Conservation (phyloP, 2,329 filamentous ascomycete genomes). For the Penicillium vulpinum region DNA sequence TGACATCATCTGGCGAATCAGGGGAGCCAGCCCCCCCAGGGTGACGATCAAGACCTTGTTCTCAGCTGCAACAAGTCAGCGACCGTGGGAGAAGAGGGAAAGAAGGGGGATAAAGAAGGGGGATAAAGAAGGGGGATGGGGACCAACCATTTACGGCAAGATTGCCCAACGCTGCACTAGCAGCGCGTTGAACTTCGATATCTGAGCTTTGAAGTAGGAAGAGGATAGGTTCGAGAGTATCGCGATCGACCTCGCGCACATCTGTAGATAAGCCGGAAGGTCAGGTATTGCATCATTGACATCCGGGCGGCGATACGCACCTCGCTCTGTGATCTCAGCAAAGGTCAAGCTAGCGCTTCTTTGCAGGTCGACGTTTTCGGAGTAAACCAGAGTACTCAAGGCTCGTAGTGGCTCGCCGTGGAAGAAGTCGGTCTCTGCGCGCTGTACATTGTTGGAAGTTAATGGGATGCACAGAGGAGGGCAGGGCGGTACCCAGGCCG, state of each 20-base stretch:
- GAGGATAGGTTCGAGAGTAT: slow-evolving; percentile 93
- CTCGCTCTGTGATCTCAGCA: slow-evolving; percentile 97
- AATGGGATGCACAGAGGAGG: slow-evolving; percentile 11
- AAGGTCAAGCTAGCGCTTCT: slow-evolving; percentile 97
- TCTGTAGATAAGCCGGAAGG: slow-evolving; percentile 56
- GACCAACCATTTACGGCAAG: slow-evolving; percentile 86
- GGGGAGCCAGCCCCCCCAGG: slow-evolving; percentile 81
- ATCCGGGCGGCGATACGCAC: slow-evolving; percentile 49
- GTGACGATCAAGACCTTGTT: slow-evolving; percentile 97
- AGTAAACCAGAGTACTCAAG: slow-evolving; percentile 93
- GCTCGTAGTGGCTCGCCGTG: slow-evolving; percentile 90
- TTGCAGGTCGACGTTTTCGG: slow-evolving; percentile 97
- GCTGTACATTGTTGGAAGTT: slow-evolving; percentile 54
- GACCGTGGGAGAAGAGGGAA: slow-evolving; percentile 15
- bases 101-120: too few relatives aligned
- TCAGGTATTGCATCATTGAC: slow-evolving; percentile 18
- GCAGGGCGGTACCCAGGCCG: not conserved
- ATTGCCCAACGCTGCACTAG: slow-evolving; percentile 93
- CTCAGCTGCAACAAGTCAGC: slow-evolving; percentile 68
- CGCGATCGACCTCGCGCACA: slow-evolving; percentile 91
- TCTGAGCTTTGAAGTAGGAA: slow-evolving; percentile 93
- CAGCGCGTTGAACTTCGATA: slow-evolving; percentile 94
- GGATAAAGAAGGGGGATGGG: not conserved
- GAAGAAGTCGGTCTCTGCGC: slow-evolving; percentile 97
- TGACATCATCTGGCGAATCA: slow-evolving; percentile 98